Base-by-base conservation (phyloP, 2,329 filamentous ascomycete species). In the Beauveria pseudobassiana region DNA sequence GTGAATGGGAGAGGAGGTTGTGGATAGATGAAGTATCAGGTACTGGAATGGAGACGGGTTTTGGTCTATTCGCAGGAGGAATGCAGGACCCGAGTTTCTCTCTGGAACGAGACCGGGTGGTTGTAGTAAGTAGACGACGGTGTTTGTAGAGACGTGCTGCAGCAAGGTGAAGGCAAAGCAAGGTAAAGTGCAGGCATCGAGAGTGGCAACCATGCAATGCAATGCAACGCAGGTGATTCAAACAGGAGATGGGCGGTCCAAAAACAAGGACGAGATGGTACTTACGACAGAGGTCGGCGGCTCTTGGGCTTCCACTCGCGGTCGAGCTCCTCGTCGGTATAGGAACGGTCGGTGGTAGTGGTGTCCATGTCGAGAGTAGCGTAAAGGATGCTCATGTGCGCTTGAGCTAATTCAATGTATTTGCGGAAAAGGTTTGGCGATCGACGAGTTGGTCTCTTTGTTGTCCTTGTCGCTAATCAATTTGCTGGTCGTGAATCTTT, bases 211-310 rank as follows among this genome's bases (percentile, higher is more conserved):
- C 34, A 30, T 43, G 18, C 26, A 14, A 28, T 24, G 28, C 18
- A 38, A 59, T 26, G 46, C 45, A 26, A 34, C n/a, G 38, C 51
- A 38, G 56, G 18, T 18, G 24, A 48, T n/a, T 12, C 45, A 43
- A 50, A 34, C 54, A 48, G 14, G 38, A 45, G n/a, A 46, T 46
- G n/a, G 16, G 14, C 16, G 49, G 3, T 14, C 34, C 34, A 38
- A 38, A 22, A 42, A 16, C 16, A n/a, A 54, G 22, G 22, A 50
- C 48, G 59, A 64, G 71, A 65, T 63, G 65, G 65, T 62, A 85
- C 90, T 75, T 81, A 95, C 90, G 91, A 95, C 78, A 93, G 89
- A 67, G 91, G 91, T 66, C 91, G 88, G 70, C 82, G 82, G 71
- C 83, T 85, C 72, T 80, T 93, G 68, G 90, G 88, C 83, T 91